Conservation (phyloP, 2,329 filamentous ascomycete species). For the Sclerotinia glacialis region DNA sequence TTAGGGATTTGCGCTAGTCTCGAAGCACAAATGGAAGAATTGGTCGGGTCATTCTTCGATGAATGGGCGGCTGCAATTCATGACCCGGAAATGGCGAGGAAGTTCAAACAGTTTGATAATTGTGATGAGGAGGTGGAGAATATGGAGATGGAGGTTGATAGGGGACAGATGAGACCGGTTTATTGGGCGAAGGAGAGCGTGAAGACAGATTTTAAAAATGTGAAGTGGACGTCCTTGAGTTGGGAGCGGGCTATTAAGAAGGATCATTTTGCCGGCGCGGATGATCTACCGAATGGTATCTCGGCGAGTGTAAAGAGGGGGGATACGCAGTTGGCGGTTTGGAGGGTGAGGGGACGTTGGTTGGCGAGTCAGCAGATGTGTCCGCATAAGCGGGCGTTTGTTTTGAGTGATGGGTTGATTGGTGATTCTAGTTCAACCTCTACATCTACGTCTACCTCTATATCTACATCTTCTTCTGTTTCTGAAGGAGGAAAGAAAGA, state of each 20-base stretch:
- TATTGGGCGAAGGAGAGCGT: slow-evolving; percentile 72
- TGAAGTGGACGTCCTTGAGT: slow-evolving; percentile 60
- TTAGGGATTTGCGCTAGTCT: slow-evolving; percentile 81
- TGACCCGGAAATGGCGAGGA: slow-evolving; percentile 61
- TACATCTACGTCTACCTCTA: too few relatives aligned
- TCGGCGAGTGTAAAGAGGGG: slow-evolving; percentile 78
- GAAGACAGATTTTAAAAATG: slow-evolving; percentile 69
- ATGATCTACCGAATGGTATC: slow-evolving; percentile 66
- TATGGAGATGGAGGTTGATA: slow-evolving; percentile 69
- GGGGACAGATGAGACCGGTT: slow-evolving; percentile 66
- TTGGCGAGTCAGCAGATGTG: slow-evolving; percentile 94
- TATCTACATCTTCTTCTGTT: too few relatives aligned
- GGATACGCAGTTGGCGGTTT: slow-evolving; percentile 84
- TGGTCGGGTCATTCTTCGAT: slow-evolving; percentile 82
- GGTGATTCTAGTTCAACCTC: slow-evolving; percentile 45
- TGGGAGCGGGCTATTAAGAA: slow-evolving; percentile 81
- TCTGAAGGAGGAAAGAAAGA: background rate
- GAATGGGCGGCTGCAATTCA: slow-evolving; percentile 85
- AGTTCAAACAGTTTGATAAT: slow-evolving; percentile 83
- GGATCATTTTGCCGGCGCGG: slow-evolving; percentile 62
- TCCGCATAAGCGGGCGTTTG: slow-evolving; percentile 85
- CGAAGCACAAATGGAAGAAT: slow-evolving; percentile 81
- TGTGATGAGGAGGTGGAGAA: slow-evolving; percentile 66
- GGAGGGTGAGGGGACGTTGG: slow-evolving; percentile 76
- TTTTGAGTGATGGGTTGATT: slow-evolving; percentile 81